phyloP scores from a whole-genome alignment of 306 rosid genomes.

The Ammopiptanthus mongolicus region DNA sequence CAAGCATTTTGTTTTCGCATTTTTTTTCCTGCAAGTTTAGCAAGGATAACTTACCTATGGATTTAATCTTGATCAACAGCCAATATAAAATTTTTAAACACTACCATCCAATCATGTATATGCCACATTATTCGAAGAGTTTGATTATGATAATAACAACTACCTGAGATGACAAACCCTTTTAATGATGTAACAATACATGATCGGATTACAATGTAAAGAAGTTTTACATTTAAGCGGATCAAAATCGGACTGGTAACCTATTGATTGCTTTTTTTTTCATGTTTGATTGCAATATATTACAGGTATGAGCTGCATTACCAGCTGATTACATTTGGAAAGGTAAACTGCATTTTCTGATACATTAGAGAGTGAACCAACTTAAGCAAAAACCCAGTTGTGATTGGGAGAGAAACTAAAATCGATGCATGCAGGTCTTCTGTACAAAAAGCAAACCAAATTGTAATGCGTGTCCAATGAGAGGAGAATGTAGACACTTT shows the following conservation, averaged over 20 bases:
- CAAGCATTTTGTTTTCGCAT: background rate
- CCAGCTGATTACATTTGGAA: constrained; percentile 95
- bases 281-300: constrained; percentile 15
- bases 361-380: background rate
- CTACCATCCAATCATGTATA: background rate
- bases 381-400: constrained; percentile 25
- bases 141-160: background rate
- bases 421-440: constrained; percentile 61
- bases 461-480: constrained; percentile 94
- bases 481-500: constrained; percentile 93
- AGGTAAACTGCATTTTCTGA: constrained; percentile 42
- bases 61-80: background rate
- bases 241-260: background rate
- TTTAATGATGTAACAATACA: background rate
- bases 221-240: background rate
- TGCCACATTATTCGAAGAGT: constrained; percentile 5
- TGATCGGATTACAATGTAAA: background rate
- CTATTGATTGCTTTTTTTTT: background rate
- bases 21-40: background rate
- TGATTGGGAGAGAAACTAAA: constrained; percentile 15
- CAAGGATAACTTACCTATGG: background rate
- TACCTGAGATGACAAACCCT: background rate
- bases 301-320: constrained; percentile 87
- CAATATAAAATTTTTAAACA: background rate
- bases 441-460: constrained; percentile 88